Evolutionary conservation across 2,329 filamentous ascomycete genomes (phyloP).

Genomic region (Chrysoporthe puriensis): DNA sequence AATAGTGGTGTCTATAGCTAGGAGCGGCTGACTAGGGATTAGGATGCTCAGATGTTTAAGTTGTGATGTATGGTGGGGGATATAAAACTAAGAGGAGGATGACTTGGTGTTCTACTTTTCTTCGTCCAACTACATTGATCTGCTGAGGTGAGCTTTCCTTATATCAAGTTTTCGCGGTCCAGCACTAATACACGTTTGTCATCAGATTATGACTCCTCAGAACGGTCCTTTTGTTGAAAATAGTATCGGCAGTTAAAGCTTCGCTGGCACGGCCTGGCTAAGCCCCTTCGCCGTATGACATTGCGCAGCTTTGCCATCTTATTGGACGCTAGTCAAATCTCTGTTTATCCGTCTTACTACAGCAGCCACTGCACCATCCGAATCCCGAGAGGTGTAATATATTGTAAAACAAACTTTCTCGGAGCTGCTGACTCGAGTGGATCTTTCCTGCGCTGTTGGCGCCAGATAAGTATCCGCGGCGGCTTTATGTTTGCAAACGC

Average conservation of each 20-base stretch:
- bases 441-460: not conserved
- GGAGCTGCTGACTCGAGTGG: not conserved
- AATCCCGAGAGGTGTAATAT: not conserved
- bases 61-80: not conserved
- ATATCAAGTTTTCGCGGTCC: not conserved
- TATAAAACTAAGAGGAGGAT: not conserved
- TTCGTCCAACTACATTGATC: not conserved
- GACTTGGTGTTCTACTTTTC: not conserved
- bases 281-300: not conserved
- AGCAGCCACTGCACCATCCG: not conserved
- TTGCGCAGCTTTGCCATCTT: no score
- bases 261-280: not conserved
- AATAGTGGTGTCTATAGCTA: no score
- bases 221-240: not conserved
- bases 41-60: not conserved
- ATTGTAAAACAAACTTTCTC: constrained; percentile 1
- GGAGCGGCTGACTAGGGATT: not conserved
- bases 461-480: not conserved
- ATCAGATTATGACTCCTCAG: not conserved
- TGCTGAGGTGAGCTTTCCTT: not conserved
- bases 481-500: constrained; percentile 5
- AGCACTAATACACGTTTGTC: not conserved
- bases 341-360: constrained; percentile 7
- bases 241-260: not conserved
- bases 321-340: not conserved